Percentiles rank a stretch among this genome's conserved stretches.
phyloP scores from a whole-genome alignment of 2,329 filamentous ascomycete species.

The Periconia macrospinosa region DNA sequence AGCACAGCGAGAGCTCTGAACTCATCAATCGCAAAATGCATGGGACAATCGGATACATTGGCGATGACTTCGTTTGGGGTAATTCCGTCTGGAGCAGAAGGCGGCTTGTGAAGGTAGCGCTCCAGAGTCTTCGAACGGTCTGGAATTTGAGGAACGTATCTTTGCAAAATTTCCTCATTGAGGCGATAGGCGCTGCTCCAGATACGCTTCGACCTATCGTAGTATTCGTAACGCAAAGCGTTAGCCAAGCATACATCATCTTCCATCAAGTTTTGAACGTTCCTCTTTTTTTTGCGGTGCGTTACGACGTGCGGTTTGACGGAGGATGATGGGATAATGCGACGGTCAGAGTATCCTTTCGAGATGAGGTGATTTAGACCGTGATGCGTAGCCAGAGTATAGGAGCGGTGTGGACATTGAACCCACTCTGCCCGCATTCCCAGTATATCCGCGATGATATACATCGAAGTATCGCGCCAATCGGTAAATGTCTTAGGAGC shows the following conservation, averaged over 20 bases:
- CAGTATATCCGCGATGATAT: conserved; percentile 48
- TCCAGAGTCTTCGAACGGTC: conserved; percentile 39
- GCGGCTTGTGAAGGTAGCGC: conserved; percentile 42
- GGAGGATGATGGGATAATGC: conserved; percentile 40
- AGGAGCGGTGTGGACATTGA: background rate
- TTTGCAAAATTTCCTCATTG: conserved; percentile 17
- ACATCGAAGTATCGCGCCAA: conserved; percentile 56
- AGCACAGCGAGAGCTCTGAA: conserved; percentile 56
- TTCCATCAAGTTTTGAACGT: conserved; percentile 28
- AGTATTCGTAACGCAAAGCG: conserved; percentile 46
- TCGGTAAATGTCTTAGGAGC: conserved; percentile 44
- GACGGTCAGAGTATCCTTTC: conserved; percentile 21
- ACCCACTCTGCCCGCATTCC: conserved; percentile 1
- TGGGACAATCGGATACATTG: conserved; percentile 46
- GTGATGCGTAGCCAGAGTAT: too few species aligned
- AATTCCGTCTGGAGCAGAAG: conserved; percentile 21
- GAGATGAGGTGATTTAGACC: too few species aligned
- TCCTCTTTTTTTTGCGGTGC: conserved; percentile 33
- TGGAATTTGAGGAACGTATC: conserved; percentile 49
- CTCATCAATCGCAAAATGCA: conserved; percentile 54
- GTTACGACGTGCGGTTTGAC: conserved; percentile 41
- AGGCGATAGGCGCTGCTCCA: conserved; percentile 15
- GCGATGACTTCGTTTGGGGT: conserved; percentile 57
- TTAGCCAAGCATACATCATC: conserved; percentile 51
- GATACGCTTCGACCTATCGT: conserved; percentile 17